phyloP scores from a whole-genome alignment of 2,329 filamentous ascomycete species.

The Paraconiothyrium sp. region DNA sequence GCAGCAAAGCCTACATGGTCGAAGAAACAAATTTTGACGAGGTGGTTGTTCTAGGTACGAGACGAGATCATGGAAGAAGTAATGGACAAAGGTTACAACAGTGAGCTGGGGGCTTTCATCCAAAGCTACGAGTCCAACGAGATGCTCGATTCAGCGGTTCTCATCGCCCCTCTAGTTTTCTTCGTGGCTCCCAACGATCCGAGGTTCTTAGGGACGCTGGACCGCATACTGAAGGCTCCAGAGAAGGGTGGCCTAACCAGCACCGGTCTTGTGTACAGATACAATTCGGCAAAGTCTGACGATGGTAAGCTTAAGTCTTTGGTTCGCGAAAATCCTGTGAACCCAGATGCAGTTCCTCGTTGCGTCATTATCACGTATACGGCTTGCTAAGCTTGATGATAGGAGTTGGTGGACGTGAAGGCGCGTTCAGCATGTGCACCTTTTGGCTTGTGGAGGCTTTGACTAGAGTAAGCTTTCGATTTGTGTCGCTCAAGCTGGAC shows the following conservation, averaged over 20 bases:
- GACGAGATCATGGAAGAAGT: conserved; percentile 78
- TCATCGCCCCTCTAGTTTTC: conserved; percentile 81
- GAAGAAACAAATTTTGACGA: neutral
- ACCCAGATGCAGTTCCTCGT: conserved; percentile 7
- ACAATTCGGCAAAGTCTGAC: conserved; percentile 73
- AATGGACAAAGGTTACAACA: conserved; percentile 82
- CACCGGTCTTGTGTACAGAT: conserved; percentile 78
- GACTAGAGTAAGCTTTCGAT: conserved; percentile 67
- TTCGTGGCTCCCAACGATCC: conserved; percentile 82
- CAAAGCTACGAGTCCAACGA: conserved; percentile 79
- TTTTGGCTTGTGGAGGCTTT: conserved; percentile 85
- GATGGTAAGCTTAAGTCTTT: conserved; percentile 64
- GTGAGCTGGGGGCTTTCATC: conserved; percentile 73
- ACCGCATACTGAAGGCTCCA: conserved; percentile 74
- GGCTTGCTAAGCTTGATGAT: conserved; percentile 18
- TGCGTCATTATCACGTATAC: conserved; percentile 9
- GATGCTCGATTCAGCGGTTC: conserved; percentile 76
- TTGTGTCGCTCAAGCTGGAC: neutral
- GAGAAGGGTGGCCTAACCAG: conserved; percentile 80
- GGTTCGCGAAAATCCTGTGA: neutral
- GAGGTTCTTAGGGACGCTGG: conserved; percentile 75
- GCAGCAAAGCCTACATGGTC: no score
- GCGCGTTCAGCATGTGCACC: conserved; percentile 82
- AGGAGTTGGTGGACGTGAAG: conserved; percentile 79
- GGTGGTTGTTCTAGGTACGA: conserved; percentile 54